Base-by-base conservation (phyloP, 345 rosid species). In the Murraya paniculata region DNA sequence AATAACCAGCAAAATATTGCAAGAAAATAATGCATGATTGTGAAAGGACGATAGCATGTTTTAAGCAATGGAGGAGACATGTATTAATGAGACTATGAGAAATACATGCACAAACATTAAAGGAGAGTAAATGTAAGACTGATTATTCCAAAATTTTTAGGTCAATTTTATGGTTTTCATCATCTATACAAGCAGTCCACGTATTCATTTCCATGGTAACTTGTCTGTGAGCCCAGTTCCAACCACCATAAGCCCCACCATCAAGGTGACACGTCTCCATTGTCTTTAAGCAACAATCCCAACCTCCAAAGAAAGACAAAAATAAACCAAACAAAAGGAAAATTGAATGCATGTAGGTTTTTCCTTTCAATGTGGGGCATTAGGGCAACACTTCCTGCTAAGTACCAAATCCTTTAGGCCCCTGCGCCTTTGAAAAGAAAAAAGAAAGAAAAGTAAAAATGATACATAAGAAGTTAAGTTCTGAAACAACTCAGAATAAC, bases 31-130 rank as follows among this genome's bases (percentile, higher is more conserved):
- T 67, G 72, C 21, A 48, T 53, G 70, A 57, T 56, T 64, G 60
- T 45, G 69, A 74, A 55, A 13, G 55, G 65, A 73, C 60, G 60
- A 6, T 25, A 64, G 58, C 70, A 45, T 74, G 70, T 74, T 39
- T 38, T 58, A 60, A 38, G 28, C 77, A 48, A 62, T 64, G 6
- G 24, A 39, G 45, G 68, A 60, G 31, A 19, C 72, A 13, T 27
- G 24, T 45, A 72, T 18, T 14, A 25, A 72, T 57, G 31, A 57
- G 69, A 21, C 11, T 9, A 33, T 11, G 64, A 13, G 21, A 72
- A 72, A 11, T 56, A 11, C 75, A n/a, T 9, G 0, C 36, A 72
- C 2, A 62, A 65, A 35, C 57, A 53, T 45, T 45, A 45, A 13
- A 45, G 16, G 50, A 45, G 50, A 45, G 50, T 45, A 45, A 45